A percentile compares a stretch with the other conserved stretches of the same genome.
Evolutionary conservation across 257 asterid species (phyloP).

Genomic region (Eucommia ulmoides): DNA sequence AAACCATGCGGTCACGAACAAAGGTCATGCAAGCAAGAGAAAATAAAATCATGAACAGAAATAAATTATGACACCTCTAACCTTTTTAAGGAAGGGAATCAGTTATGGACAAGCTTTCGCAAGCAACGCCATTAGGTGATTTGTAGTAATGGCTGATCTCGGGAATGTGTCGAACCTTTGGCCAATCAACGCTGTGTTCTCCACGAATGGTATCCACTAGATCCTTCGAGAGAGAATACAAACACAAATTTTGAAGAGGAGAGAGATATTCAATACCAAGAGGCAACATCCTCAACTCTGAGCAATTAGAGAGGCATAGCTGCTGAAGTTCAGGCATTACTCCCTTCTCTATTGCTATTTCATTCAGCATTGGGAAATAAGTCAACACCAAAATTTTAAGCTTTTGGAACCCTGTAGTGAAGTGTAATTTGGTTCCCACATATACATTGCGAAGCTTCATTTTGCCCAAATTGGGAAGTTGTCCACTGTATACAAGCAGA

Average conservation of each 20-base stretch:
- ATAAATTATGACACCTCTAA: no score
- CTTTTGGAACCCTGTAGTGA: not conserved
- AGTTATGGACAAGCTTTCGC: not conserved
- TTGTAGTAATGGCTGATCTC: not conserved
- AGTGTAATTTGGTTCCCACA: not conserved
- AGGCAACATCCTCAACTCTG: not conserved
- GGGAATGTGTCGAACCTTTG: not conserved
- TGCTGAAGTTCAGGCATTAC: not conserved
- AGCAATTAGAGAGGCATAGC: not conserved
- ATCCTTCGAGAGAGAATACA: not conserved
- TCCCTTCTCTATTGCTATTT: no score
- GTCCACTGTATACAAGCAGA: no score
- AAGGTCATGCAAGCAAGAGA: no score
- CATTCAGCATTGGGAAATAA: no score
- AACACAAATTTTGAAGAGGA: not conserved
- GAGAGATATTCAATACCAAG: not conserved
- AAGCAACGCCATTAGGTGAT: not conserved
- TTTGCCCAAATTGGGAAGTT: not conserved
- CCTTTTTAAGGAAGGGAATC: no score
- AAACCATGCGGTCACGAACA: no score
- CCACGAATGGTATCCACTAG: not conserved
- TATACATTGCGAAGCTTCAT: not conserved
- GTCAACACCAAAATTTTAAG: no score
- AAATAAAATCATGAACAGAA: no score
- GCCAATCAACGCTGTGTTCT: not conserved